These are phyloP conservation scores for Biscutella laevigata DNA, from an alignment of 441 rosid species.

Conservation along the genomic window DNA sequence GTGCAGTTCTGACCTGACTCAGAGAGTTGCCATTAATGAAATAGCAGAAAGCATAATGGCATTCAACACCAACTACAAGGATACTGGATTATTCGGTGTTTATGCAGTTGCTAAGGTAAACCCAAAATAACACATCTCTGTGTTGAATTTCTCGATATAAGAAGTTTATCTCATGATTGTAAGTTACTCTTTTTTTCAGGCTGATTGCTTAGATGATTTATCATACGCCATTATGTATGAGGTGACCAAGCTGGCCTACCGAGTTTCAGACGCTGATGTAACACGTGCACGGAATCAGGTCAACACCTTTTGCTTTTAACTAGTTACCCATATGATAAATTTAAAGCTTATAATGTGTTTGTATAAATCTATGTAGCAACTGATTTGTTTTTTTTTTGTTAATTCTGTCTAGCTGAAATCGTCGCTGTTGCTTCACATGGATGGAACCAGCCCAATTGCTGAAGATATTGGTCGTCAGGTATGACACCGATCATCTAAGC, in stretches of 20 bases:
- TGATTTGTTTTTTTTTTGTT: background rate
- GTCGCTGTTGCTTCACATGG: constrained; percentile 87
- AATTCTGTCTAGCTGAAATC: constrained; percentile 80
- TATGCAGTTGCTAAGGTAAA: constrained; percentile 96
- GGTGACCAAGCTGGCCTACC: constrained; percentile 67
- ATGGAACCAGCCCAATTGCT: constrained; percentile 97
- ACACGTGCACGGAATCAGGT: constrained; percentile 98
- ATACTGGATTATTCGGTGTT: constrained; percentile 93
- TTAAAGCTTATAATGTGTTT: no score
- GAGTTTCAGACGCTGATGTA: constrained; percentile 92
- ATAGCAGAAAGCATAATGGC: constrained; percentile 97
- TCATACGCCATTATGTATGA: constrained; percentile 88
- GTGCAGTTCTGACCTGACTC: constrained; percentile 79
- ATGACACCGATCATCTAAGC: no score
- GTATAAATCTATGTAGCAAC: background rate
- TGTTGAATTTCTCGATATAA: background rate
- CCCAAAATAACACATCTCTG: background rate
- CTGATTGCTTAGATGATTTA: constrained; percentile 85
- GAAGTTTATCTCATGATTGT: background rate
- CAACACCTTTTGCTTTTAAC: constrained; percentile 1
- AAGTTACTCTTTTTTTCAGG: constrained; percentile 41
- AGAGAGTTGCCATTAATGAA: constrained; percentile 75
- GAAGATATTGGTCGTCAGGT: constrained; percentile 99
- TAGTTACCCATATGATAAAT: no score
- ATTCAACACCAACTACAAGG: constrained; percentile 97